A percentile compares a stretch with the other conserved stretches of the same genome.
Evolutionary conservation across 177 flowering plant species (phyloP).

Genomic region (Vitis hybrid): DNA sequence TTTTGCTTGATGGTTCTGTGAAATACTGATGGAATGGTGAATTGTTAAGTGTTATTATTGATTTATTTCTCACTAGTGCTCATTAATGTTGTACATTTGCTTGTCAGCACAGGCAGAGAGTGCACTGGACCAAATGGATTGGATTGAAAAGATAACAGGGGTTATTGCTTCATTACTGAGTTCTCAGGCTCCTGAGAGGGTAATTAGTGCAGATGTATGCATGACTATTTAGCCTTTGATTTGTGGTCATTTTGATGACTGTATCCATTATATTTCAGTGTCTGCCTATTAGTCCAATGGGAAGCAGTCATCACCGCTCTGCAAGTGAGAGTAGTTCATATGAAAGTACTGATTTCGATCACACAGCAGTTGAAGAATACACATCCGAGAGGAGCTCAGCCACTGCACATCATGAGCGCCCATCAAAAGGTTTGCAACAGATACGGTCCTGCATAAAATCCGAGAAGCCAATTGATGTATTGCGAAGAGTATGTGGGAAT

Average conservation of each 20-base stretch:
- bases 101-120: slow-evolving; percentile 84
- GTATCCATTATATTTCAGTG: slow-evolving; percentile 37
- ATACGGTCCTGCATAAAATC: slow-evolving; percentile 43
- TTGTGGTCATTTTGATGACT: slow-evolving; percentile 10
- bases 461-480: slow-evolving; percentile 79
- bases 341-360: slow-evolving; percentile 80
- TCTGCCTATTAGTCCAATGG: slow-evolving; percentile 54
- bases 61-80: slow-evolving; percentile 11
- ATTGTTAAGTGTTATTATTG: background rate
- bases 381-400: slow-evolving; percentile 49
- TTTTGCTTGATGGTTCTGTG: background rate
- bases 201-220: slow-evolving; percentile 24
- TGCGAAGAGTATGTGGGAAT: slow-evolving; percentile 79
- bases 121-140: slow-evolving; percentile 94
- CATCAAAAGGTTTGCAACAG: slow-evolving; percentile 49
- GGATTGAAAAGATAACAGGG: slow-evolving; percentile 99
- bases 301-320: slow-evolving; percentile 50
- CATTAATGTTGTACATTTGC: slow-evolving; percentile 10
- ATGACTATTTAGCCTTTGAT: background rate
- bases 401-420: slow-evolving; percentile 51
- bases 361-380: slow-evolving; percentile 48
- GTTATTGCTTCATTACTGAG: slow-evolving; percentile 93
- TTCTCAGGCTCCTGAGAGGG: slow-evolving; percentile 89
- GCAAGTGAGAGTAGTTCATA: slow-evolving; percentile 84
- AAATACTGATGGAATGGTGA: background rate